Conservation (phyloP, 2,329 filamentous ascomycete species). For the Scytalidium lignicola region DNA sequence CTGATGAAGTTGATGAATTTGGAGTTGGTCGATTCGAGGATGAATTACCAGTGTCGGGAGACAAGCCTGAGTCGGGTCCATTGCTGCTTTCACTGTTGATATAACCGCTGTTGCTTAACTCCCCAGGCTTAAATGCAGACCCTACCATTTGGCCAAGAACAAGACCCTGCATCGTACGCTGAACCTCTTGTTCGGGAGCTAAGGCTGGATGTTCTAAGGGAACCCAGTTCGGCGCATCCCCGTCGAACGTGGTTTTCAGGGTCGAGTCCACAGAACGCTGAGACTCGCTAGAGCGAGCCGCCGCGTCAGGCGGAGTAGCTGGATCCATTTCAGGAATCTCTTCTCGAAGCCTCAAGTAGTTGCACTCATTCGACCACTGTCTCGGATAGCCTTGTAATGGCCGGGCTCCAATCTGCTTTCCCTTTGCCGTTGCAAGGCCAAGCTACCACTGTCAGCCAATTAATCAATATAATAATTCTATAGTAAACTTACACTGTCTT, state of each 20-base stretch:
- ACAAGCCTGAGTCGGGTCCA: conserved; percentile 21
- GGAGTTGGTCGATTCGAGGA: conserved; percentile 52
- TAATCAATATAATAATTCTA: background rate
- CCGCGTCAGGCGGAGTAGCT: background rate
- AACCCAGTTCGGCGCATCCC: conserved; percentile 15
- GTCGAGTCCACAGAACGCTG: background rate
- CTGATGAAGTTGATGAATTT: conserved; percentile 49
- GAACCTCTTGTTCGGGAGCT: conserved; percentile 12
- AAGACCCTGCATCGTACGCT: conserved; percentile 16
- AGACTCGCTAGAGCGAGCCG: background rate
- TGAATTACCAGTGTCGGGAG: conserved; percentile 18
- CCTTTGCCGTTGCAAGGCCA: conserved; percentile 17
- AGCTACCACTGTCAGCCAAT: conserved; percentile 17
- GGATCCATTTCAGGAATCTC: background rate
- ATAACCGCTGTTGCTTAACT: conserved; percentile 31
- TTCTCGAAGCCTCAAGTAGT: conserved; percentile 7
- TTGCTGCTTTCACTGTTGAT: conserved; percentile 38
- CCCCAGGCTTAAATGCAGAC: conserved; percentile 3
- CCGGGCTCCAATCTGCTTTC: conserved; percentile 7
- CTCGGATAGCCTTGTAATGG: background rate
- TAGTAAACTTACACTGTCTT: conserved; percentile 27
- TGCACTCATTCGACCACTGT: conserved; percentile 10
- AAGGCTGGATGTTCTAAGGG: conserved; percentile 4
- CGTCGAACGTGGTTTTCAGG: conserved; percentile 13
- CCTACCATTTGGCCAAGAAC: conserved; percentile 11